Evolutionary conservation across 108 stramenopile species (phyloP).

Genomic region (Parietichytrium sp.): DNA sequence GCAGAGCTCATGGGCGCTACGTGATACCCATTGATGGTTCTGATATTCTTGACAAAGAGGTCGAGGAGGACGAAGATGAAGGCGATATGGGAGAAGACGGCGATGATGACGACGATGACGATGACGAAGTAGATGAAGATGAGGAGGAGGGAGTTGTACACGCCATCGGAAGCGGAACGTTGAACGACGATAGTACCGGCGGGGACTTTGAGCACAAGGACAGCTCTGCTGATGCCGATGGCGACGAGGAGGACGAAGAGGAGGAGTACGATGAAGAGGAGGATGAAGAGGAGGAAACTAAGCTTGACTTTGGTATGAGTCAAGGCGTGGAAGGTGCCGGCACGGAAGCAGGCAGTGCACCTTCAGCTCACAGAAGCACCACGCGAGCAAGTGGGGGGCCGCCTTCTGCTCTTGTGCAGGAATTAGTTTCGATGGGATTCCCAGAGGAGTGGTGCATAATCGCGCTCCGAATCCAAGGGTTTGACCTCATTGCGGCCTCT

Average conservation of each 20-base stretch:
- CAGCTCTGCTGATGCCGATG: background rate
- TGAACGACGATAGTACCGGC: too few species aligned
- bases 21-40: too few species aligned
- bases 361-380: background rate
- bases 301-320: background rate
- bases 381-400: background rate
- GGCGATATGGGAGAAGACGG: background rate
- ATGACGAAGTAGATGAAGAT: background rate
- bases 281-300: constrained; percentile 31
- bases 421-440: constrained; percentile 40
- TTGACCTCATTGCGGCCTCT: background rate
- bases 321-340: background rate
- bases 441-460: constrained; percentile 42
- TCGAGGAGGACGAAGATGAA: background rate
- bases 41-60: background rate
- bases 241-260: constrained; percentile 32
- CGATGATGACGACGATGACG: constrained; percentile 30
- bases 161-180: too few species aligned
- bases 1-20: too few species aligned
- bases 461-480: background rate
- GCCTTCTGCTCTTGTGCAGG: constrained; percentile 22
- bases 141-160: too few species aligned
- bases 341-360: background rate
- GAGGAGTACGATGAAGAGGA: constrained; percentile 38
- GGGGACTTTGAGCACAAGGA: background rate